Base-by-base conservation (phyloP, 257 asterid species). In the Salvia rosmarinus region DNA sequence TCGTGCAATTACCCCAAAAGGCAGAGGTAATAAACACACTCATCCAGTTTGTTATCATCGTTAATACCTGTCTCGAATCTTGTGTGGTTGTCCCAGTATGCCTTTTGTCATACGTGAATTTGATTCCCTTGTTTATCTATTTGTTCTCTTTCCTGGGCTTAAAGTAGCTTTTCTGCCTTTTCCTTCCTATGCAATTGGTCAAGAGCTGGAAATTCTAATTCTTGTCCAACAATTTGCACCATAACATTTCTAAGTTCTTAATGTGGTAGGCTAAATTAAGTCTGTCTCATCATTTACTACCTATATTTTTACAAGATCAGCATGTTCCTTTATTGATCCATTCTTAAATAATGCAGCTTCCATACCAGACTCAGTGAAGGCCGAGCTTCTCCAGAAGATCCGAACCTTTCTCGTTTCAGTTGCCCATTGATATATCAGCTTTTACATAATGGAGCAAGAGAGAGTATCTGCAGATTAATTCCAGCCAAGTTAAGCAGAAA, bases 1-100 rank as follows among this genome's bases (percentile, higher is more conserved):
- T 39, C 79, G 81, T 68, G 81, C 82, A 52, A 82, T 82, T 42
- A 82, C 86, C 68, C 86, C 83, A 32, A 82, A 82, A 78, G 86
- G 86, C 79, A 72, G 86, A 82, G 86, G 86, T 82, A 81, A 51
- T 56, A 16, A 37, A 39, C 43, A 0, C 58, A 56, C 57, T 23
- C 49, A 47, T 55, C 43, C 37, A 12, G 11, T 67, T 76, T 47
- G 17, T 63, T 23, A 12, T 70, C 14, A 21, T 58, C 55, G 50
- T 68, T 61, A 57, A 35, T 55, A 46, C 54, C 25, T 21, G 1
- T 9, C 17, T 44, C 2, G 16, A 51, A 42, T 40, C 59, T 12
- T 17, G 13, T 51, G 5, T 30, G 13, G 4, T 47, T 55, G 25
- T 64, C 59, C n/a, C 50, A 30, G 9, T 20, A 9, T 7, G 54